Percentiles rank a stretch among this genome's conserved stretches.
Conservation (phyloP, 2,329 filamentous ascomycete genomes). For the Penicillium expansum region DNA sequence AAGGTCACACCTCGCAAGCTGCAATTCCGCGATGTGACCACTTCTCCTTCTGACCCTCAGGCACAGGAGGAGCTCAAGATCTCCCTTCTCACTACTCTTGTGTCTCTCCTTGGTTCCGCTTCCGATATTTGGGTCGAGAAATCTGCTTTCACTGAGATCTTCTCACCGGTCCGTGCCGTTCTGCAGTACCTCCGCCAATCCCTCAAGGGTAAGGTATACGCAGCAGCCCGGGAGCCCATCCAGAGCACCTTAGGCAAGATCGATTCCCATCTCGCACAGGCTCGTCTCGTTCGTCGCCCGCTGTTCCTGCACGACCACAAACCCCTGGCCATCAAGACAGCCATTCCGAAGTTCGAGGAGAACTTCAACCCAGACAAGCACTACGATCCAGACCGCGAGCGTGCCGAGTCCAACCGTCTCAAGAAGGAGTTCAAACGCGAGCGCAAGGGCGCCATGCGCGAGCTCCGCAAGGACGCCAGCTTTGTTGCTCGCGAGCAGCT, state of each 20-base stretch:
- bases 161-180: constrained; percentile 61
- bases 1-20: constrained; percentile 51
- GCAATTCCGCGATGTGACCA: constrained; percentile 56
- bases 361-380: constrained; percentile 91
- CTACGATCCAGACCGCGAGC: constrained; percentile 93
- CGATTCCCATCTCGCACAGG: constrained; percentile 52
- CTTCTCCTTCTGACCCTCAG: constrained; percentile 15
- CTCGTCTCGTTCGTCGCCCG: constrained; percentile 68
- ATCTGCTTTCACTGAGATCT: constrained; percentile 74
- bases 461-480: constrained; percentile 90
- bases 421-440: constrained; percentile 91
- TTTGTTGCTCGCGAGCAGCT: constrained; percentile 91
- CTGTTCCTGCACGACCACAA: constrained; percentile 86
- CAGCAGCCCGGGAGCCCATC: constrained; percentile 28
- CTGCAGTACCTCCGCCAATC: constrained; percentile 60
- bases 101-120: constrained; percentile 65
- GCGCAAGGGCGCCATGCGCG: constrained; percentile 88
- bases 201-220: constrained; percentile 53
- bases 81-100: constrained; percentile 60
- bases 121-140: constrained; percentile 72
- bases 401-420: constrained; percentile 79
- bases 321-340: constrained; percentile 81
- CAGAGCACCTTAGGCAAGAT: constrained; percentile 34
- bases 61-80: constrained; percentile 51
- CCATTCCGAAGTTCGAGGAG: constrained; percentile 94